phyloP scores from a whole-genome alignment of 768 basidiomycete genomes.

The Gloeopeniophorella convolvens region DNA sequence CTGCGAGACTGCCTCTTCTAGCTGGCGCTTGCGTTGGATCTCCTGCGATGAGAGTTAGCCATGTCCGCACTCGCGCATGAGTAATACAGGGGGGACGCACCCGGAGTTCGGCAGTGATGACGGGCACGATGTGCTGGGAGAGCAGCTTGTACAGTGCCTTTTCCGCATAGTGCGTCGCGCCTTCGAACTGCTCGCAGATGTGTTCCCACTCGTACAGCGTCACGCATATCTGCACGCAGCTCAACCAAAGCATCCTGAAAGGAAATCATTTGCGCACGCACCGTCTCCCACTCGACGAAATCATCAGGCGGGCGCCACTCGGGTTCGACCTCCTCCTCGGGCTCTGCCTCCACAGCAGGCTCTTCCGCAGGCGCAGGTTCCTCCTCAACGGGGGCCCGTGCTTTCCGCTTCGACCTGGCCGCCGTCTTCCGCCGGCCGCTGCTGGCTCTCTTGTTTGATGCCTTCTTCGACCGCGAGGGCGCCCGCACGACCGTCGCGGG shows the following conservation, averaged over 20 bases:
- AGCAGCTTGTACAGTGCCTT: conserved; percentile 69
- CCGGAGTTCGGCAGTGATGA: conserved; percentile 58
- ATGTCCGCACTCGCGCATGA: no score
- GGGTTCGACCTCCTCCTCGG: conserved; percentile 21
- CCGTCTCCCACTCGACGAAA: conserved; percentile 91
- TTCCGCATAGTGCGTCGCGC: conserved; percentile 73
- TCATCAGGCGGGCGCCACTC: conserved; percentile 35
- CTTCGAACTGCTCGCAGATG: conserved; percentile 67
- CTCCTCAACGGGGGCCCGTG: conserved; percentile 12
- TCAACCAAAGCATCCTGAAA: not conserved
- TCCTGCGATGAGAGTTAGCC: conserved; percentile 38
- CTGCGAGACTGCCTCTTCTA: conserved; percentile 73
- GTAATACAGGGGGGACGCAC: conserved; percentile 33
- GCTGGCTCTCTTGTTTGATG: conserved; percentile 8
- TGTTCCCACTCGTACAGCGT: conserved; percentile 83
- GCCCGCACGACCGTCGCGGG: conserved; percentile 22
- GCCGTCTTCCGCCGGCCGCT: conserved; percentile 6
- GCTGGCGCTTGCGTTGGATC: conserved; percentile 48
- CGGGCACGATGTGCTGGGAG: conserved; percentile 59
- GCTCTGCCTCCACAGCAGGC: conserved; percentile 16
- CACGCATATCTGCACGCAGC: conserved; percentile 58
- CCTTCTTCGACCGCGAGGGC: conserved; percentile 16
- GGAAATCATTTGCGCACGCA: conserved; percentile 24
- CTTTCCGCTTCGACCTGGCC: conserved; percentile 8
- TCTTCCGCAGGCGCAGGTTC: conserved; percentile 12